Evolutionary conservation across 2,329 filamentous ascomycete species (phyloP), one percentile per base, ranked within the genome.

Genomic region (Neopestalotiopsis sp.): DNA sequence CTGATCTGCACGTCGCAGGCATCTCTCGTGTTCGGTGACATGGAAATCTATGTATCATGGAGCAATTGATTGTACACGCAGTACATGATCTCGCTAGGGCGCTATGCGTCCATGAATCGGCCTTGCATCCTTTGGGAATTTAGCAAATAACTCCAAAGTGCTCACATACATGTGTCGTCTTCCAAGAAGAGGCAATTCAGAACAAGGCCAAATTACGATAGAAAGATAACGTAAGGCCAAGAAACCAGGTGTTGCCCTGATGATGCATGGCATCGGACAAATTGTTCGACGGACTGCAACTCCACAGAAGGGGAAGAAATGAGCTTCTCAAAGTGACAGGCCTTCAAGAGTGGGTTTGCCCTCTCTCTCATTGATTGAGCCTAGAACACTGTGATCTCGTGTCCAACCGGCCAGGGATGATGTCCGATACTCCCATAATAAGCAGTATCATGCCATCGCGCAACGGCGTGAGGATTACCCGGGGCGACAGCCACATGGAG

Each of bases 1-100:
- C 30, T n/a, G 40, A 64, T 49, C 42, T 38, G 34, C n/a, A 64
- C n/a, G 38, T 49, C n/a, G 20, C 14, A 49, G 61, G 42, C 34
- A 34, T 59, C 65, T 67, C 65, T 67, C 65, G 65, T 67, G 65
- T 67, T 67, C 65, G 56, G 38, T 20, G n/a, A 52, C 45, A 20
- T 52, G 45, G 45, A 52, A 49, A 52, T 38, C 34, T 38, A 52
- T 52, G 17, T 52, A 52, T n/a, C 4, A n/a, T n/a, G 17, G 45
- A 7, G n/a, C 20, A 59, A 6, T 52, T n/a, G 52, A 59, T 24
- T 57, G 49, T 24, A 34, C 14, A 60, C 65, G 6, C 32, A 52
- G 58, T 67, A 67, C 56, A 67, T 56, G 65, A 60, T 67, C 45
- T 56, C 20, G 56, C 56, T 40, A 52, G 52, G 65, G 34, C 59